Base-by-base conservation (phyloP, 805 yeast species). In the Saturnispora hagleri region DNA sequence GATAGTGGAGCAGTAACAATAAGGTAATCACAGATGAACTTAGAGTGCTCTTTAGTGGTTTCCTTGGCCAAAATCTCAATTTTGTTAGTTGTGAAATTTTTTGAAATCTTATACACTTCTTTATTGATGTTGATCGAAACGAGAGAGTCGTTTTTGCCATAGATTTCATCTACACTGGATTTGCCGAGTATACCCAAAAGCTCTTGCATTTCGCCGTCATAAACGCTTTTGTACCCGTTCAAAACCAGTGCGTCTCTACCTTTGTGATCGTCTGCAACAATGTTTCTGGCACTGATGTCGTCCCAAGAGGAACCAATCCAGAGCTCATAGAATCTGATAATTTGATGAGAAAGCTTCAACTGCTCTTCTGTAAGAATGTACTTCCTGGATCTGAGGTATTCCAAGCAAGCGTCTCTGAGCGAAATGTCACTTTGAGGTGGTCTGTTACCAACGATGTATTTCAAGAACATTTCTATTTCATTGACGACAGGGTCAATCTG, bases 251-350 rank as follows among this genome's bases (percentile, higher is more conserved):
- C 82, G 63, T 89, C 81, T 58, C 96, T 73, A 4, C 96, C 96
- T 45, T 35, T 17, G 57, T 79, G 81, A 43, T 74, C 82, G 67
- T 80, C 60, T 2, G 53, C 36, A 26, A 46, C 26, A 26, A 62
- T 54, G 54, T 77, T 78, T 56, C 81, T 78, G 2, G 83, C 83
- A 60, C 93, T 83, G 45, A 83, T 68, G 26, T 64, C 67, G 27
- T 76, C 77, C 81, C 89, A 81, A 33, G 82, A 73, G 22, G 83
- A 72, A 1, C 95, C 97, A 61, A 80, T 81, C 91, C 95, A 89
- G 48, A 85, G 67, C 64, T 89, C 97, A 33, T 57, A 50, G 48
- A 70, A 69, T 59, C 95, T 71, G 13, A 76, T 59, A 48, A 76
- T 58, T 53, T 80, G 79, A 2, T 79, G 76, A 10, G 81, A 73